A percentile compares a stretch with the other conserved stretches of the same genome.
These are phyloP conservation scores for Aspergillus conjunctus DNA, from an alignment of 495 filamentous ascomycete species.

Conservation along the genomic window DNA sequence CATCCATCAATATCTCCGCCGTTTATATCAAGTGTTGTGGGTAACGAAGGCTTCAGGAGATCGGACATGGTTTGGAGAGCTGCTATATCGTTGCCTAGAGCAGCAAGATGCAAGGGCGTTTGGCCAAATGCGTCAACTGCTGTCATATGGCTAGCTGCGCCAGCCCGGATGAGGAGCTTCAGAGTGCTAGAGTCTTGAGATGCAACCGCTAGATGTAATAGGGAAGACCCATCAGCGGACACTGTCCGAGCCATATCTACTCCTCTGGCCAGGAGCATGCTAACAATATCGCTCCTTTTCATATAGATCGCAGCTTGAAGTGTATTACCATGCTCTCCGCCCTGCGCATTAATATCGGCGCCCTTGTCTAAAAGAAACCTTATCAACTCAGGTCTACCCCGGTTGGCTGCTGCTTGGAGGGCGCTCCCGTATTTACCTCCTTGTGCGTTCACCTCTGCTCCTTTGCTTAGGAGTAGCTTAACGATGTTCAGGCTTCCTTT, in stretches of 20 bases:
- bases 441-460: not conserved
- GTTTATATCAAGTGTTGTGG: not conserved
- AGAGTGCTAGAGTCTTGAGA: not conserved
- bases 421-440: not conserved
- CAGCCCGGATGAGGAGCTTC: not conserved
- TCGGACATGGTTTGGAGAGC: not conserved
- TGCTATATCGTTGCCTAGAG: not conserved
- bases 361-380: not conserved
- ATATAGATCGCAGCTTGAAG: not conserved
- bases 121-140: not conserved
- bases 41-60: not conserved
- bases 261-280: not conserved
- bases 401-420: not conserved
- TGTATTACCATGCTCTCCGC: not conserved
- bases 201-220: not conserved
- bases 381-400: not conserved
- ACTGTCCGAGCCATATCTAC: not conserved
- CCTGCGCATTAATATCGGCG: not conserved
- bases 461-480: not conserved
- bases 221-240: not conserved
- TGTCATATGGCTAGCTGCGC: not conserved
- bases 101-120: not conserved
- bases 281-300: slow-evolving; percentile 1
- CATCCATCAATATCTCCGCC: slow-evolving; percentile 1
- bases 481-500: not conserved